Conservation (phyloP, 139 green algal species). For the Tetraselmis striata region DNA sequence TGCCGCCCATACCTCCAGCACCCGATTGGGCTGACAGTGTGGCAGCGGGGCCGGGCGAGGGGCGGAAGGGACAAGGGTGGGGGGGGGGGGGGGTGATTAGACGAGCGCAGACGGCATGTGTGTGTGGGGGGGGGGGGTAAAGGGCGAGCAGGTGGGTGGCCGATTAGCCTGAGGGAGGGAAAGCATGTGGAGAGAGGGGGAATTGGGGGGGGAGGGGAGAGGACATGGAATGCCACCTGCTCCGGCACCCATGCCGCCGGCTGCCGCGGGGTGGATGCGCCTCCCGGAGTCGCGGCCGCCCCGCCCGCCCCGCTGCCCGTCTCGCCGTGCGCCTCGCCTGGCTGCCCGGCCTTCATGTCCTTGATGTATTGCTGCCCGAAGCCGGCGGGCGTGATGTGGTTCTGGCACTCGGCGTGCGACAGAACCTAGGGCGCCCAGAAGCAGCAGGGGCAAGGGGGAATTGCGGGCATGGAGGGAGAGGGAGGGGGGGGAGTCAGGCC, state of each 20-base stretch:
- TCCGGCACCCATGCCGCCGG: neutral
- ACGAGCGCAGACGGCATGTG: too few species aligned
- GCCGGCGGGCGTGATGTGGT: neutral
- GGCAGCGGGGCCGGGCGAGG: too few species aligned
- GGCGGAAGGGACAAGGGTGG: too few species aligned
- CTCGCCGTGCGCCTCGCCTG: neutral
- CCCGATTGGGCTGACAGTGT: neutral
- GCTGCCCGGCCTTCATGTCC: neutral
- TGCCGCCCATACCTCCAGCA: neutral
- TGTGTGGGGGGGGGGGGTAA: too few species aligned
- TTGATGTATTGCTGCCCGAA: neutral
- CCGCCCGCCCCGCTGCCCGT: neutral
- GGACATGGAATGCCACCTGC: neutral
- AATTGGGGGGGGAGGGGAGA: neutral
- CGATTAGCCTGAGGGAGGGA: neutral
- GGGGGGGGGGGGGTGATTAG: too few species aligned
- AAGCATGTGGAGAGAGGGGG: neutral
- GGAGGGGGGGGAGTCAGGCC: too few species aligned
- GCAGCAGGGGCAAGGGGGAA: too few species aligned
- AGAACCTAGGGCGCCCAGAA: too few species aligned
- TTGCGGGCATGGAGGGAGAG: too few species aligned
- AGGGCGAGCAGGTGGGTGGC: neutral
- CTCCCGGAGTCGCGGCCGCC: too few species aligned
- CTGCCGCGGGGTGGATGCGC: neutral
- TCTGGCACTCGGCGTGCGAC: neutral